Percentiles rank a stretch among this genome's conserved stretches.
Evolutionary conservation across 352 stramenopile genomes (phyloP).

Genomic region (Globisporangium okanoganense): DNA sequence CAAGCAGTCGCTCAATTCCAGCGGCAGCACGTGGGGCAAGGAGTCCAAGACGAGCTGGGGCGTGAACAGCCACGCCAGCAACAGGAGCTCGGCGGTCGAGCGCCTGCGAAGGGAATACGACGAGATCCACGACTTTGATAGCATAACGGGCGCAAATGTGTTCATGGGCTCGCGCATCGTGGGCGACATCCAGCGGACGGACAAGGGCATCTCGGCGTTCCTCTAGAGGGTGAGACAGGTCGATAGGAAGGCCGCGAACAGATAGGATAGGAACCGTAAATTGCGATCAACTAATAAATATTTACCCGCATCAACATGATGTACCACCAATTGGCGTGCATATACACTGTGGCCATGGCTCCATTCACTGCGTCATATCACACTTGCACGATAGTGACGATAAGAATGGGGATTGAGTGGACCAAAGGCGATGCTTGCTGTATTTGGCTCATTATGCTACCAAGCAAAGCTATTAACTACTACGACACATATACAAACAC

Average conservation of each 20-base stretch:
- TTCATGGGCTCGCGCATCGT: conserved; percentile 17
- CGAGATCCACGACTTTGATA: conserved; percentile 14
- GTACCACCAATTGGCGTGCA: background rate
- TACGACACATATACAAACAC: conserved; percentile 14
- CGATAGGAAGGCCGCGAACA: background rate
- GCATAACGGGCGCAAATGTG: background rate
- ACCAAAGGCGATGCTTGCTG: background rate
- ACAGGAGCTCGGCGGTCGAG: conserved; percentile 8
- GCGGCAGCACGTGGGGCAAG: conserved; percentile 13
- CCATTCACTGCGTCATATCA: background rate
- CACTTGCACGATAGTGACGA: background rate
- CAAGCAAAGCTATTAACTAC: background rate
- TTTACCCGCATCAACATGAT: background rate
- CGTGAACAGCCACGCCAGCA: conserved; percentile 2
- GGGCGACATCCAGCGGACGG: conserved; percentile 6
- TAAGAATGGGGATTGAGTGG: too few species aligned
- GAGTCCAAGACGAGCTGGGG: conserved; percentile 12
- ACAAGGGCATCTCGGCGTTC: conserved; percentile 10
- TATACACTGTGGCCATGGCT: background rate
- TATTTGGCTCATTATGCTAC: background rate
- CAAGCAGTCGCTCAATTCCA: conserved; percentile 10
- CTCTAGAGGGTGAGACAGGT: conserved; percentile 1
- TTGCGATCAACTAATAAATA: background rate
- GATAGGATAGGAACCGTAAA: conserved; percentile 1
- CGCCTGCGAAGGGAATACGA: conserved; percentile 11